Base-by-base conservation (phyloP, 179 eudicot species). In the Beta lomatogona region DNA sequence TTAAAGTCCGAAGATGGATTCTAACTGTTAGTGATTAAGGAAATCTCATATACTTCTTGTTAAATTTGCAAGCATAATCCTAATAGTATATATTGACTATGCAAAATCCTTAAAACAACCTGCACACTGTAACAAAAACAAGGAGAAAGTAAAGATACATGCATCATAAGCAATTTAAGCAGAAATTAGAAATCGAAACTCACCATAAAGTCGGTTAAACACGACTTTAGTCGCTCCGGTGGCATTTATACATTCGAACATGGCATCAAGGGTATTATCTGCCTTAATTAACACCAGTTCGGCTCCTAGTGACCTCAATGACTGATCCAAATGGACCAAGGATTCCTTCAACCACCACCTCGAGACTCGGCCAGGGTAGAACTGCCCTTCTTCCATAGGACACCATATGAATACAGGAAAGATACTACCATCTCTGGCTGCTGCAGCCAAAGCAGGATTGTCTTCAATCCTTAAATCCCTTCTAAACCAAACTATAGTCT, bases 341-440 rank as follows among this genome's bases (percentile, higher is more conserved):
- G 99, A 96, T 54, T 94, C 93, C 90, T 96, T 96, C 70, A 96
- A 80, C 99, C 99, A 96, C 99, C 99, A 96, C 87, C 99, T 85
- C 0, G 99, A 96, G 87, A 95, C 99, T 48, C 99, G 89, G 15
- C 99, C 99, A 0, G 99, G 98, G 65, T 83, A 91, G 77, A 90
- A 96, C 19, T 92, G 97, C 54, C 93, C 97, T 92, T 96, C 99
- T 85, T 96, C 99, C 71, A 91, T 85, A 45, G 99, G 99, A 76
- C 98, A 93, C 99, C 99, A 96, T 88, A 94, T 93, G 77, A 71
- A 96, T 36, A 96, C 88, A 76, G 98, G 94, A 25, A 87, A 80
- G 3, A 96, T 88, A 82, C 87, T 79, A 53, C 99, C 99, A 82
- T 94, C 95, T 71, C 86, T 94, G 3, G 99, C 99, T 80, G 94